Conservation (phyloP, 1,284 basidiomycete genomes). For the Apiotrichum gracile region DNA sequence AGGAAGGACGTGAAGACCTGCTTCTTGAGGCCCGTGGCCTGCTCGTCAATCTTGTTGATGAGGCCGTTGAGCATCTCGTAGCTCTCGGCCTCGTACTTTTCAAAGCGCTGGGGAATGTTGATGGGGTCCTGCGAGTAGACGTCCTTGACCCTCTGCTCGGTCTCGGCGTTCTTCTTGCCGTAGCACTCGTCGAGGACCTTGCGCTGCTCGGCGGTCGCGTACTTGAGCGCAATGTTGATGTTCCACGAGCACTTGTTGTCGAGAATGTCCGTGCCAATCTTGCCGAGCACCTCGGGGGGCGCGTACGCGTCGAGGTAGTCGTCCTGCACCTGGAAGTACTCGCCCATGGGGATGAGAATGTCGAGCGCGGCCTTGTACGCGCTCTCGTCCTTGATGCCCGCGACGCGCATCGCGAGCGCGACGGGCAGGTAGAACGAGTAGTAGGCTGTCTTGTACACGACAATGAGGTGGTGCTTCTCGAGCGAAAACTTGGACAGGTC, state of each 20-base stretch:
- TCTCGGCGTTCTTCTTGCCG: conserved; percentile 67
- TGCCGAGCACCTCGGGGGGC: conserved; percentile 86
- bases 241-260: conserved; percentile 99
- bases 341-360: conserved; percentile 87
- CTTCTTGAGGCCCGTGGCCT: conserved; percentile 60
- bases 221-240: conserved; percentile 77
- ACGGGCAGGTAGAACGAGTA: conserved; percentile 99
- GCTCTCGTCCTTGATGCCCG: conserved; percentile 61
- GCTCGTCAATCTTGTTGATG: conserved; percentile 66
- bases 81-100: conserved; percentile 69
- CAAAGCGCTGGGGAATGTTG: conserved; percentile 64
- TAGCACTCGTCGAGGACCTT: conserved; percentile 68
- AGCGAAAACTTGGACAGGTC: conserved; percentile 82
- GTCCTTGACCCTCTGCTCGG: conserved; percentile 66
- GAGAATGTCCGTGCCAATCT: conserved; percentile 95
- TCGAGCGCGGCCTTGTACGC: conserved; percentile 74
- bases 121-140: conserved; percentile 62
- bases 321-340: conserved; percentile 98
- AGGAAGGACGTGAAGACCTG: conserved; percentile 81
- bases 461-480: conserved; percentile 84
- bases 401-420: conserved; percentile 79
- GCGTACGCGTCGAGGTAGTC: conserved; percentile 94
- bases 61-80: conserved; percentile 62
- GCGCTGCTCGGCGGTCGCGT: conserved; percentile 60
- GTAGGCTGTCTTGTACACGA: conserved; percentile 95